Base-by-base conservation (phyloP, 2,329 filamentous ascomycete genomes). In the Penicillium nordicum region DNA sequence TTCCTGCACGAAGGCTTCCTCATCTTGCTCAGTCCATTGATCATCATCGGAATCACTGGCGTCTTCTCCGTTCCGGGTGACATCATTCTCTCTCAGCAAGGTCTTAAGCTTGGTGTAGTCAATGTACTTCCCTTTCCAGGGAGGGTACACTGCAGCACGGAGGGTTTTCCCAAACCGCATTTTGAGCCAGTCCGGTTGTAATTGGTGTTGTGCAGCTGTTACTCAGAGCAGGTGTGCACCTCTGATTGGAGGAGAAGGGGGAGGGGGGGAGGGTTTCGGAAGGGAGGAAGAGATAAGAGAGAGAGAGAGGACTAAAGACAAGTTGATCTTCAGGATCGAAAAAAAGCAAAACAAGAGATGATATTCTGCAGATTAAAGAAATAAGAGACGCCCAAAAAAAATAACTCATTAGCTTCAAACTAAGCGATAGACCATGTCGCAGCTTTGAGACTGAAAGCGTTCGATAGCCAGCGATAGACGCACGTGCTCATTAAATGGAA, bases 111-210 rank as follows among this genome's bases (percentile, higher is more conserved):
- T 96, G 67, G 84, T 79, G 76, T 99, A 99, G 79, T 97, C 92
- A 71, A 99, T 90, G 80, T 99, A 97, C 70, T 95, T 84, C 72
- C 88, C 89, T 75, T 88, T 89, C 93, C 93, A 99, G 70, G 92
- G 91, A 65, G 84, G 78, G 74, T 97, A 94, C 67, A 90, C 81
- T 57, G 90, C 87, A 68, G 85, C 84, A 68, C 87, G 85, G 58
- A 99, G 84, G 50, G 91, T 97, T 78, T 87, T 90, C 61, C 93
- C 93, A 80, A 97, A 99, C 68, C 91, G 89, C 94, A 99, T 97
- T 48, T 58, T 80, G 69, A n/a, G 29, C 58, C 48, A 57, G 44
- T 36, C 41, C 46, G 25, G 38, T 50, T 63, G 34, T 44, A 25
- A 61, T 59, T 48, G 48, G 21, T n/a, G 50, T 50, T 56, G 57